Evolutionary conservation across 768 basidiomycete genomes (phyloP), one percentile per base, ranked within the genome.

Genomic region (Mycena rosella): DNA sequence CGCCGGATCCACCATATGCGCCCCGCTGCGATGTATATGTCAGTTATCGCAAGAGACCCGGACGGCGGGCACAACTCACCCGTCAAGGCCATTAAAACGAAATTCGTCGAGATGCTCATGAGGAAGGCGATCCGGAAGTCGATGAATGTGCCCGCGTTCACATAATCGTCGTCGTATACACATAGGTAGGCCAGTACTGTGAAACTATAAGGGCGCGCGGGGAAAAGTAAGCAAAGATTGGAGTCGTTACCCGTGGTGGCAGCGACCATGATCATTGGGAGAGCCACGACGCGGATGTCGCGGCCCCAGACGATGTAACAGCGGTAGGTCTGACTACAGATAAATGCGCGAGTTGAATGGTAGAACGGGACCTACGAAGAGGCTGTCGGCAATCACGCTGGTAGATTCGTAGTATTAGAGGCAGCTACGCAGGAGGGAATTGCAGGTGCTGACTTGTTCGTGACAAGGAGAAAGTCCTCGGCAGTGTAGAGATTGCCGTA

Each of bases 401-500:
- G 8, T 53, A n/a, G 32, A 9, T 53, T 14, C 9, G 48, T 2
- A 40, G 27, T 2, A 56, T 42, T 34, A 27, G 36, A 30, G 8
- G 5, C 11, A 56, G 24, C 20, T n/a, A 18, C 6, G 24, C 38
- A 38, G 38, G 15, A 17, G 7, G 38, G 15, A 15, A 20, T 17
- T 3, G 6, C 27, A 20, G 22, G 2, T 13, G 13, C 27, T 47
- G 32, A 64, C 63, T 64, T 64, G 20, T 64, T 64, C 26, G 63
- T 64, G 38, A 42, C 55, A 15, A 64, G 48, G 27, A 64, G 29
- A 26, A 57, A 51, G 13, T 57, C 55, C 14, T 42, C 29, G 2
- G 13, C 63, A 9, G 17, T 9, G 24, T 18, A 30, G 26, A 64
- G 55, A 5, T 29, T 24, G 36, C 0, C 26, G 26, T 29, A 40